phyloP scores from a whole-genome alignment of 768 basidiomycete genomes.

The Scleroderma citrinum region DNA sequence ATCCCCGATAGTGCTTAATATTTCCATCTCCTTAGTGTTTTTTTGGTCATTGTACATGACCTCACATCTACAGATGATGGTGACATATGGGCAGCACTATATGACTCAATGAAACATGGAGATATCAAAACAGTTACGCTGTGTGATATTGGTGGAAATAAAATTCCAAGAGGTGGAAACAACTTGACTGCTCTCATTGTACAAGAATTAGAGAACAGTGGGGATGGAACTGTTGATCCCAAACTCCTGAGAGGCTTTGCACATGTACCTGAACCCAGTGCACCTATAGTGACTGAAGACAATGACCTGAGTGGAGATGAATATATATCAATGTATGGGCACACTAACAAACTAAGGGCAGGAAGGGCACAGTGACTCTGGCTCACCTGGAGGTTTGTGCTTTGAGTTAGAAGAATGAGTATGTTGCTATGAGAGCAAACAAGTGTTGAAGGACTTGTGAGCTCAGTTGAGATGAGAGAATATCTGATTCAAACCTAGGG shows the following conservation, averaged over 20 bases:
- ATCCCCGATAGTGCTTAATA: background rate
- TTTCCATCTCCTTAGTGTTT: constrained; percentile 40
- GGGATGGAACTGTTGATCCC: constrained; percentile 13
- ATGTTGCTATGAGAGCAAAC: no score
- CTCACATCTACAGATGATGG: constrained; percentile 85
- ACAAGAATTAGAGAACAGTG: constrained; percentile 43
- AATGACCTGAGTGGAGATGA: constrained; percentile 59
- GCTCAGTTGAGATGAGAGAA: no score
- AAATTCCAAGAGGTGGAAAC: constrained; percentile 77
- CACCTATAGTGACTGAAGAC: constrained; percentile 43
- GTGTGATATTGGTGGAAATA: constrained; percentile 68
- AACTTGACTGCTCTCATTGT: constrained; percentile 38
- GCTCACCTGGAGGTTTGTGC: no score
- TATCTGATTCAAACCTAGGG: no score
- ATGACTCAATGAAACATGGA: constrained; percentile 95
- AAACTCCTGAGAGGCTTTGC: constrained; percentile 54
- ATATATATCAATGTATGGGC: constrained; percentile 94
- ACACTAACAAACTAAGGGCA: no score
- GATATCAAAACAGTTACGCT: constrained; percentile 81
- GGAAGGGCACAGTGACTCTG: no score
- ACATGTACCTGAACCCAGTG: constrained; percentile 63
- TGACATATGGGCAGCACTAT: constrained; percentile 77
- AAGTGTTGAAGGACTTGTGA: no score
- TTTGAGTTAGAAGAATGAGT: no score
- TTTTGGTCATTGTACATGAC: constrained; percentile 96